Conservation (phyloP, 495 filamentous ascomycete genomes). For the Penicillium parvum region DNA sequence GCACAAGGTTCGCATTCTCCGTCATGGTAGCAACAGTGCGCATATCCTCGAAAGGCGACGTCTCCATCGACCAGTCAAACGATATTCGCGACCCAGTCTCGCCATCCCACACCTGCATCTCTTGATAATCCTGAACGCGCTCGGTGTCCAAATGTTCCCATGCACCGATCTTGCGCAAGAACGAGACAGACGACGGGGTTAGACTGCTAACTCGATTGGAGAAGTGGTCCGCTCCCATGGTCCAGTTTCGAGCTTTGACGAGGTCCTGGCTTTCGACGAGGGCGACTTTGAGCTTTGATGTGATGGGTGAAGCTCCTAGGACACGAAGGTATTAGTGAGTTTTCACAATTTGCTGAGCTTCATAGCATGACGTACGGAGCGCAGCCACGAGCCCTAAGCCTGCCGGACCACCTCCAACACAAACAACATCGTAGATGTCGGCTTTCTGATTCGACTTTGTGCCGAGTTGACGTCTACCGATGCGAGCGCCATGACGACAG, state of each 20-base stretch:
- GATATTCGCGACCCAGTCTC: constrained; percentile 79
- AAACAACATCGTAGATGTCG: constrained; percentile 86
- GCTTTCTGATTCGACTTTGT: constrained; percentile 24
- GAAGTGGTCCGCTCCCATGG: constrained; percentile 62
- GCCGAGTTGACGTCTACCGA: constrained; percentile 28
- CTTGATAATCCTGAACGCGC: constrained; percentile 81
- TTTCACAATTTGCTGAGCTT: background rate
- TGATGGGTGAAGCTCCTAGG: constrained; percentile 62
- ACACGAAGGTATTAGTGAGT: background rate
- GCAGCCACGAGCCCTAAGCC: constrained; percentile 85
- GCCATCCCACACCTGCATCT: constrained; percentile 97
- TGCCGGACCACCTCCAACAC: constrained; percentile 93
- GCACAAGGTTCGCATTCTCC: constrained; percentile 86
- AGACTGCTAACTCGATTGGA: constrained; percentile 95
- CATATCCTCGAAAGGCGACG: constrained; percentile 42
- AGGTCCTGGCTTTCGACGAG: constrained; percentile 89
- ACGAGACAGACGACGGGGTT: constrained; percentile 75
- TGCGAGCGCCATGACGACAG: constrained; percentile 30
- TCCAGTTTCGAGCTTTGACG: constrained; percentile 56
- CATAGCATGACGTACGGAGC: constrained; percentile 58
- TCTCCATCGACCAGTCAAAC: constrained; percentile 68
- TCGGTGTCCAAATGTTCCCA: constrained; percentile 70
- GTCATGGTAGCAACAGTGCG: constrained; percentile 88
- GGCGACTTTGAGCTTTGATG: constrained; percentile 74
- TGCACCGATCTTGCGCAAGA: constrained; percentile 72